A percentile compares a stretch with the other conserved stretches of the same genome.
Evolutionary conservation across 2,329 filamentous ascomycete genomes (phyloP).

Genomic region (Periconia sp.): DNA sequence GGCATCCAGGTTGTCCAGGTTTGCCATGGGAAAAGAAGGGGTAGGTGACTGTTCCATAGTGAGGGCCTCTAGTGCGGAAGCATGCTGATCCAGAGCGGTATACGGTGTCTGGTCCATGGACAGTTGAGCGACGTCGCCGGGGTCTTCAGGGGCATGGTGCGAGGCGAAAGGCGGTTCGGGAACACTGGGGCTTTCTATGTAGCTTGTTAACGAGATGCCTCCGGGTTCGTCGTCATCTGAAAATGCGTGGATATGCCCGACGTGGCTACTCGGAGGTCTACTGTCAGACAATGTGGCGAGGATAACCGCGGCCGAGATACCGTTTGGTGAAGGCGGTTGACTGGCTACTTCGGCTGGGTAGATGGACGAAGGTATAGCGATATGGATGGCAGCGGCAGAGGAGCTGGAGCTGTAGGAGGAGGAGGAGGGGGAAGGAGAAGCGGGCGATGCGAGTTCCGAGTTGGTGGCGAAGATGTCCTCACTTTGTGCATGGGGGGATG

Average conservation of each 20-base stretch:
- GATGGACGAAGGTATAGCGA: slow-evolving; percentile 5
- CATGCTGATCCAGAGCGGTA: slow-evolving; percentile 11
- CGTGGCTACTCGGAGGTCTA: slow-evolving; percentile 30
- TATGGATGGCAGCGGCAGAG: background rate
- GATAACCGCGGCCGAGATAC: slow-evolving; percentile 27
- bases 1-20: background rate
- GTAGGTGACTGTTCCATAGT: slow-evolving; percentile 10
- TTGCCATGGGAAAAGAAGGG: background rate
- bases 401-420: slow-evolving; percentile 4
- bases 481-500: slow-evolving; percentile 11
- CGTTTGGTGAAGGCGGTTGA: slow-evolving; percentile 21
- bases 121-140: background rate
- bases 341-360: background rate
- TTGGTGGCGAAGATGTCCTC: slow-evolving; percentile 9
- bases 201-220: slow-evolving; percentile 30
- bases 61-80: slow-evolving; percentile 12
- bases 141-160: background rate
- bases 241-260: slow-evolving; percentile 16
- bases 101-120: slow-evolving; percentile 1
- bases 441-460: background rate
- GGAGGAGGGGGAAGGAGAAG: slow-evolving; percentile 10
- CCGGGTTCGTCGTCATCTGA: slow-evolving; percentile 17
- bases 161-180: background rate
- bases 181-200: slow-evolving; percentile 3
- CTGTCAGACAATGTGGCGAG: slow-evolving; percentile 33